Percentiles rank a stretch among this genome's conserved stretches.
Evolutionary conservation across 305 asterid species (phyloP).

Genomic region (Solanum hybrid): DNA sequence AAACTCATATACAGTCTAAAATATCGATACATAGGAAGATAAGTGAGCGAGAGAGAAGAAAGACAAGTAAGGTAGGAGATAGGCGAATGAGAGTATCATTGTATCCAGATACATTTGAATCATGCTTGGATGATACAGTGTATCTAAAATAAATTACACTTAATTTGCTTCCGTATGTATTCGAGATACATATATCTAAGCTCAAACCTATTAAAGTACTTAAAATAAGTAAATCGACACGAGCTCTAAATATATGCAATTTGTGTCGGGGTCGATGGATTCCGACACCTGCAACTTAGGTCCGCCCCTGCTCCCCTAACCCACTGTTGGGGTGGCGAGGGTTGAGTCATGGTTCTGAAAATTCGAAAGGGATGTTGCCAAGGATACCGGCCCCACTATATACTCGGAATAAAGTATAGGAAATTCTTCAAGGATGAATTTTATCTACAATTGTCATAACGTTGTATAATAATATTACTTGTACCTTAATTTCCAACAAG

Average conservation of each 20-base stretch:
- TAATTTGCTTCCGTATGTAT: background rate
- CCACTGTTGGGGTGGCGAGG: background rate
- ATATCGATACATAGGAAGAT: background rate
- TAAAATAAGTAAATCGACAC: too few species aligned
- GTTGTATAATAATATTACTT: background rate
- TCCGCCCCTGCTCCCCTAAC: background rate
- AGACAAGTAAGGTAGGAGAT: background rate
- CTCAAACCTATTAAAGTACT: background rate
- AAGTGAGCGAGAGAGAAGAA: background rate
- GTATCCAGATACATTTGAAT: background rate
- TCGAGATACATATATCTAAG: background rate
- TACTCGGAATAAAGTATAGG: background rate
- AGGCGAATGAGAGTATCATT: background rate
- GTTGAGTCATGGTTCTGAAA: background rate
- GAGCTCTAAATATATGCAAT: too few species aligned
- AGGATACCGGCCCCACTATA: background rate
- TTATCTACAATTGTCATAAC: background rate
- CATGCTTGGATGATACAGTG: background rate
- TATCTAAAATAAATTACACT: background rate
- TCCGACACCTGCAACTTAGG: too few species aligned
- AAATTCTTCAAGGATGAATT: background rate
- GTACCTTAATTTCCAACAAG: background rate
- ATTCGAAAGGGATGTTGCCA: background rate
- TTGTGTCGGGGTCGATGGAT: too few species aligned
- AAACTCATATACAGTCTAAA: background rate